Conservation (phyloP, 2,329 filamentous ascomycete genomes). For the Stemphylium vesicarium region DNA sequence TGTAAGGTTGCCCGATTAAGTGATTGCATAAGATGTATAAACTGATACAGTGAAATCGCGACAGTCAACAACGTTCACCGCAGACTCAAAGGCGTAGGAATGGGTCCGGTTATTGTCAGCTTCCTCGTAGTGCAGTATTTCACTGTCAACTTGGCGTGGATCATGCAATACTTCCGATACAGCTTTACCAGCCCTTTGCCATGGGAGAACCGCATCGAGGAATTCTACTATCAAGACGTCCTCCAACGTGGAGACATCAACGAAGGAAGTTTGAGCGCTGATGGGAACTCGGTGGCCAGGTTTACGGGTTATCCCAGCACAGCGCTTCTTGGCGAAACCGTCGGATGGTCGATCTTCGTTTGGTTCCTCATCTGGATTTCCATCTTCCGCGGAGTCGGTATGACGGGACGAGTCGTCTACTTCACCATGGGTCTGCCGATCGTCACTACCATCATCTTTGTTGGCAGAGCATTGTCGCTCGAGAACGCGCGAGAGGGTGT, state of each 20-base stretch:
- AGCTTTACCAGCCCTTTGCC: conserved; percentile 63
- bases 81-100: conserved; percentile 61
- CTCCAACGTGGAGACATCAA: conserved; percentile 55
- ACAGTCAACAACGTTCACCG: conserved; percentile 56
- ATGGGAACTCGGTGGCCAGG: conserved; percentile 48
- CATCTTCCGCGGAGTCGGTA: conserved; percentile 64
- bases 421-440: conserved; percentile 68
- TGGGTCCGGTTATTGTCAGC: conserved; percentile 60
- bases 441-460: conserved; percentile 62
- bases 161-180: conserved; percentile 64
- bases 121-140: conserved; percentile 63
- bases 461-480: conserved; percentile 61
- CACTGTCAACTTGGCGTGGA: conserved; percentile 64
- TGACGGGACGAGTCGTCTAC: conserved; percentile 66
- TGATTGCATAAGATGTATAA: neutral
- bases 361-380: conserved; percentile 67
- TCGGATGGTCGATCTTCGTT: conserved; percentile 64
- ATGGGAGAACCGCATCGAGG: conserved; percentile 59
- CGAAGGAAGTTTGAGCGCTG: conserved; percentile 43
- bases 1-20: conserved; percentile 28
- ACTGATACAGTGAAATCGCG: neutral
- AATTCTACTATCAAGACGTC: conserved; percentile 60
- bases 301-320: conserved; percentile 58
- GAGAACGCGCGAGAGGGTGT: conserved; percentile 62
- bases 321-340: conserved; percentile 61